Evolutionary conservation across 1,284 basidiomycete species (phyloP), one percentile per base, ranked within the genome.

Genomic region (Athelia sp.): DNA sequence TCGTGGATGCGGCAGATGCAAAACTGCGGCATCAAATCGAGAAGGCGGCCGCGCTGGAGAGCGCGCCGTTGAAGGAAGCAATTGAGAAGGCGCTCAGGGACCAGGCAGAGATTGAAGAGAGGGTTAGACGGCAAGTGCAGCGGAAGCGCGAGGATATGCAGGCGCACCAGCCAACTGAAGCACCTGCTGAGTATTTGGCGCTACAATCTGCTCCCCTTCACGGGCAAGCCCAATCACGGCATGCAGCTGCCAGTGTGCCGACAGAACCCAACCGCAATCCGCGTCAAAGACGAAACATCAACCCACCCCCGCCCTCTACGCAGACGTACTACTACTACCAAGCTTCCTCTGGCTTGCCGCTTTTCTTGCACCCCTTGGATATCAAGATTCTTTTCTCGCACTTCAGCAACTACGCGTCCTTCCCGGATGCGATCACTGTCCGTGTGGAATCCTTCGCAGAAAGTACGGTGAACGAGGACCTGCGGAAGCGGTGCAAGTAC

Each of bases 241-340:
- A 50, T 43, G 29, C 46, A 21, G 58, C 50, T n/a, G 45, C 56
- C 14, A 55, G 52, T 54, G 50, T 50, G 47, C 49, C 54, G 53
- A 51, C 53, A 53, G 52, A 64, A 60, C 51, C 57, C 58, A 65
- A 71, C 58, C 58, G 74, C 52, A 69, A 62, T 48, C 76, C 76
- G 17, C 75, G 77, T 48, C 82, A 82, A 48, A 79, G 87, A 18
- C 75, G 81, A 50, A 92, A 91, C 60, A 64, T 91, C 54, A 91
- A 92, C 58, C 88, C 90, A 2, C 87, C 88, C 1, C 86, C 88
- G 10, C 87, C 86, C 13, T 84, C 86, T 2, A 84, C 85, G 2
- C 87, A 86, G 18, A 85, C 85, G 11, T 98, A 97, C 69, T 93
- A 90, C 61, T 99, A 92, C 68, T 99, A 98, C 67, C 97, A 99